These are phyloP conservation scores for Xylaria grammica DNA, from an alignment of 495 filamentous ascomycete genomes.

Conservation along the genomic window DNA sequence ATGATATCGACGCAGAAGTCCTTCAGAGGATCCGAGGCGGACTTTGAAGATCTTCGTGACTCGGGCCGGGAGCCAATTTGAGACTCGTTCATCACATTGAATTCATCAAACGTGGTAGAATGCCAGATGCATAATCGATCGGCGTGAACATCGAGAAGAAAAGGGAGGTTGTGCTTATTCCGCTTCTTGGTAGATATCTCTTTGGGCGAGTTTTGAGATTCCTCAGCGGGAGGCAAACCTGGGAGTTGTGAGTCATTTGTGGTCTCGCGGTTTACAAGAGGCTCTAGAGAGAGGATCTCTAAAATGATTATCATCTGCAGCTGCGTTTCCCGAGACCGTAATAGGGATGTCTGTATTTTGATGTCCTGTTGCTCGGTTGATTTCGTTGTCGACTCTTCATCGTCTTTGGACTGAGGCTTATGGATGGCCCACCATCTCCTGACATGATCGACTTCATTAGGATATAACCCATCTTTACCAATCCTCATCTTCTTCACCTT, in stretches of 20 bases:
- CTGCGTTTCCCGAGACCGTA: constrained; percentile 80
- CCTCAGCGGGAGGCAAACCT: constrained; percentile 32
- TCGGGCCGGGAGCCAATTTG: constrained; percentile 39
- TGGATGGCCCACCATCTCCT: constrained; percentile 77
- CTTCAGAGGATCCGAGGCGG: constrained; percentile 44
- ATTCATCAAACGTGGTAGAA: constrained; percentile 66
- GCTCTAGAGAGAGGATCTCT: constrained; percentile 81
- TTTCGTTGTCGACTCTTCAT: constrained; percentile 39
- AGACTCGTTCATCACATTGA: constrained; percentile 59
- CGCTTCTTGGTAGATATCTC: constrained; percentile 41
- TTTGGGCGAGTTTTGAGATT: constrained; percentile 25
- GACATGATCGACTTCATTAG: constrained; percentile 74
- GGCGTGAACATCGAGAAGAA: constrained; percentile 81
- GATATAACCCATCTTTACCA: constrained; percentile 78
- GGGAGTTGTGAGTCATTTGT: constrained; percentile 48
- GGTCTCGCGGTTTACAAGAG: constrained; percentile 44
- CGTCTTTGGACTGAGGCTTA: constrained; percentile 38
- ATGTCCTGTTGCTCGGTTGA: constrained; percentile 50
- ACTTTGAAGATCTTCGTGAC: constrained; percentile 34
- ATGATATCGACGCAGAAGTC: constrained; percentile 94
- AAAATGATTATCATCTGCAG: constrained; percentile 89
- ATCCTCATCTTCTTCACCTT: constrained; percentile 73
- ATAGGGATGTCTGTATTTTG: constrained; percentile 64
- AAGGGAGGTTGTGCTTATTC: constrained; percentile 48
- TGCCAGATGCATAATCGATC: constrained; percentile 98